A percentile compares a stretch with the other conserved stretches of the same genome.
Evolutionary conservation across 768 basidiomycete genomes (phyloP).

Genomic region (Collybiopsis luxurians): DNA sequence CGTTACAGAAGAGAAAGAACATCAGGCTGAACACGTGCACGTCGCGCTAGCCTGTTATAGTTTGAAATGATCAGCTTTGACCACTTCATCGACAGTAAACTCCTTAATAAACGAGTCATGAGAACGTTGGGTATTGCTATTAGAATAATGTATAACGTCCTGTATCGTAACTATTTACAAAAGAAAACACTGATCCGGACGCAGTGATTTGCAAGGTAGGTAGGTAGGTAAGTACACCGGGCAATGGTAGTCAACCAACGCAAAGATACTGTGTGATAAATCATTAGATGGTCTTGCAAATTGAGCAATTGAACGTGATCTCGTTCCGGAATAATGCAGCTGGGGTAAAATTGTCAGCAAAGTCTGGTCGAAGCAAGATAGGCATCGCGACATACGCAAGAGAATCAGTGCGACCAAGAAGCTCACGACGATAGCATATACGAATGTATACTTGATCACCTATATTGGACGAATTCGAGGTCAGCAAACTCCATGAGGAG

Average conservation of each 20-base stretch:
- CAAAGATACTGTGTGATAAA: slow-evolving; percentile 27
- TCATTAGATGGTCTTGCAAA: slow-evolving; percentile 85
- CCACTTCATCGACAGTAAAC: too few species aligned
- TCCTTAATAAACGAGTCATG: too few species aligned
- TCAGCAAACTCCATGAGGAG: slow-evolving; percentile 1
- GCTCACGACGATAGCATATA: slow-evolving; percentile 77
- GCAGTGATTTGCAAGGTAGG: slow-evolving; percentile 9
- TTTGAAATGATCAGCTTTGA: too few species aligned
- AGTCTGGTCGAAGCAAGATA: neutral
- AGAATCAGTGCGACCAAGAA: slow-evolving; percentile 79
- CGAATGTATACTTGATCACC: slow-evolving; percentile 82
- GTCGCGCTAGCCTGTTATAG: too few species aligned
- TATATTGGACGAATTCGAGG: slow-evolving; percentile 21
- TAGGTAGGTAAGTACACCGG: slow-evolving; percentile 8
- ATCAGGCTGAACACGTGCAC: too few species aligned
- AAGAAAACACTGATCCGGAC: slow-evolving; percentile 7
- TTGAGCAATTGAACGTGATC: slow-evolving; percentile 74
- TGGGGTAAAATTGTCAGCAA: slow-evolving; percentile 28
- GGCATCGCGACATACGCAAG: slow-evolving; percentile 59
- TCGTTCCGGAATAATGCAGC: slow-evolving; percentile 80
- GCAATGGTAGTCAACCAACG: slow-evolving; percentile 19
- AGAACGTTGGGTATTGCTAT: too few species aligned
- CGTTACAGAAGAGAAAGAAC: too few species aligned
- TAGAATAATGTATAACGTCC: slow-evolving; percentile 7
- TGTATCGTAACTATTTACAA: slow-evolving; percentile 7